phyloP scores from a whole-genome alignment of 2,329 filamentous ascomycete species.

The Plenodomus biglobosus region DNA sequence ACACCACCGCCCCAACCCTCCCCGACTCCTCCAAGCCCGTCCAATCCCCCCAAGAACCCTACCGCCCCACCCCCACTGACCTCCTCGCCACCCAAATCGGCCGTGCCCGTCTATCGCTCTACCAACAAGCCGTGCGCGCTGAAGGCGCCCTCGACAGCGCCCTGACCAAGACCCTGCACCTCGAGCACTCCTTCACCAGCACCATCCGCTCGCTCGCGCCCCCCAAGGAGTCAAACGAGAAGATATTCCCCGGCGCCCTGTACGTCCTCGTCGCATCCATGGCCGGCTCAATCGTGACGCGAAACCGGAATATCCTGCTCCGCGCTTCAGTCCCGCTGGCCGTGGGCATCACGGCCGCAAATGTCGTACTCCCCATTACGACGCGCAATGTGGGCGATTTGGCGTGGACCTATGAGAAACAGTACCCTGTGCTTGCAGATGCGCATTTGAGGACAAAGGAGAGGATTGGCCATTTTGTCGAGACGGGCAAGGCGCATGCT shows the following conservation, averaged over 20 bases:
- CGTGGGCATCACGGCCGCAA: conserved; percentile 80
- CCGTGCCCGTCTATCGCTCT: conserved; percentile 75
- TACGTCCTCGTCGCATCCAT: conserved; percentile 94
- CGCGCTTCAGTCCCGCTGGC: conserved; percentile 74
- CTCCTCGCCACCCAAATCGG: conserved; percentile 82
- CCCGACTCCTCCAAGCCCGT: conserved; percentile 26
- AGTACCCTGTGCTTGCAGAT: conserved; percentile 78
- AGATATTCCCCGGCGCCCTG: conserved; percentile 82
- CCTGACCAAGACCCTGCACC: conserved; percentile 76
- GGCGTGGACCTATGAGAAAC: conserved; percentile 90
- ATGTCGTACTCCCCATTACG: conserved; percentile 82
- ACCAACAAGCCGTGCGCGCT: conserved; percentile 70
- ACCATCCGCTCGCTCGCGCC: conserved; percentile 89
- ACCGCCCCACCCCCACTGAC: conserved; percentile 77
- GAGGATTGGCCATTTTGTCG: conserved; percentile 67
- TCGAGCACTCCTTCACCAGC: conserved; percentile 86
- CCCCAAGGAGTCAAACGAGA: conserved; percentile 80
- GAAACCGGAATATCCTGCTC: conserved; percentile 83
- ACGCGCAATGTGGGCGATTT: conserved; percentile 86
- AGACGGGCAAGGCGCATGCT: conserved; percentile 74
- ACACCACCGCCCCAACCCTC: conserved; percentile 42
- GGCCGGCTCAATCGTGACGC: conserved; percentile 87
- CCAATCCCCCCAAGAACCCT: conserved; percentile 33
- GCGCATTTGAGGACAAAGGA: conserved; percentile 74
- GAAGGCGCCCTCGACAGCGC: conserved; percentile 83